phyloP scores from a whole-genome alignment of 805 yeast species.

The Naumovozyma castellii region DNA sequence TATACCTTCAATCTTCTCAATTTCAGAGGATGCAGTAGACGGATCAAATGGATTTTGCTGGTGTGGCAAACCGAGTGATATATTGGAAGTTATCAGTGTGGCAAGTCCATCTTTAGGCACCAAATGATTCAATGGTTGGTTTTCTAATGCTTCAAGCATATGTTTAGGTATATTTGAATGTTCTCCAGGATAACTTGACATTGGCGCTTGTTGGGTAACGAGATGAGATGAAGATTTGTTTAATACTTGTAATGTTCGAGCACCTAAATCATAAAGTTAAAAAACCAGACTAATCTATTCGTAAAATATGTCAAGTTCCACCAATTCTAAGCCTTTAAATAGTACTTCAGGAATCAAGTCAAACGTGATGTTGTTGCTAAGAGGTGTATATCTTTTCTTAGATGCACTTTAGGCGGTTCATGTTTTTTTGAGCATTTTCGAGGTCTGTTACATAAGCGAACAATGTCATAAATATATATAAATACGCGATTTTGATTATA shows the following conservation, averaged over 20 bases:
- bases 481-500: background rate
- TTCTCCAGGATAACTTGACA: constrained; percentile 26
- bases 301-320: too few relatives aligned
- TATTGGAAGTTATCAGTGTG: constrained; percentile 8
- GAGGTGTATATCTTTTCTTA: too few relatives aligned
- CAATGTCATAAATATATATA: background rate
- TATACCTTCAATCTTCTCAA: background rate
- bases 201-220: constrained; percentile 25
- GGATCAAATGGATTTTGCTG: constrained; percentile 5
- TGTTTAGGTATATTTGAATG: constrained; percentile 20
- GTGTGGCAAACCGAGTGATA: constrained; percentile 5
- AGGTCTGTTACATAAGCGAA: background rate
- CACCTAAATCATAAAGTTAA: too few relatives aligned
- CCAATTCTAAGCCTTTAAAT: too few relatives aligned
- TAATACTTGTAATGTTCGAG: too few relatives aligned
- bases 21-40: background rate
- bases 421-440: too few relatives aligned
- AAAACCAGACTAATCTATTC: too few relatives aligned
- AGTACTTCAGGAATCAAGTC: too few relatives aligned
- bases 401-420: too few relatives aligned
- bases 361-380: too few relatives aligned
- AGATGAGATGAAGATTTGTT: too few relatives aligned
- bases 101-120: constrained; percentile 24
- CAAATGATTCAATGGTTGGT: constrained; percentile 21
- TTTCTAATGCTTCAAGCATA: constrained; percentile 18